Conservation (phyloP, 1,284 basidiomycete species). For the Laetiporus sulphureus region DNA sequence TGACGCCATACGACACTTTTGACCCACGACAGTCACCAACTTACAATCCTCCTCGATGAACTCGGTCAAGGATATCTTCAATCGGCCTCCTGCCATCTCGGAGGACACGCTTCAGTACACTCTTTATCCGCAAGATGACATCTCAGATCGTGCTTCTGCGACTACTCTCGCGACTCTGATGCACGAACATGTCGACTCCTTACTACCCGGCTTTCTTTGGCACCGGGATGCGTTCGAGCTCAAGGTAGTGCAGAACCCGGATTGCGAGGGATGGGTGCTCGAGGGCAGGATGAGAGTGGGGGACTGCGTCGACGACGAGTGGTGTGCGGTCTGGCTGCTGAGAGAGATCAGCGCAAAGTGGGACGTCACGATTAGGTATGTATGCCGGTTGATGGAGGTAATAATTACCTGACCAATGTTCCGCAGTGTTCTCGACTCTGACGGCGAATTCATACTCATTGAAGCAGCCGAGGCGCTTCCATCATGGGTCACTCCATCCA, state of each 20-base stretch:
- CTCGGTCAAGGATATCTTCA: conserved; percentile 47
- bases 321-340: conserved; percentile 88
- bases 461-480: conserved; percentile 92
- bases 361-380: conserved; percentile 71
- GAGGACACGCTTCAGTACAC: conserved; percentile 80
- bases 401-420: not conserved
- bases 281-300: conserved; percentile 83
- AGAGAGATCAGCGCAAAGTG: conserved; percentile 69
- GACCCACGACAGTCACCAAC: too few relatives aligned
- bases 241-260: conserved; percentile 50
- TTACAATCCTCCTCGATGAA: not conserved
- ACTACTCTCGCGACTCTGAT: conserved; percentile 69
- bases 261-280: conserved; percentile 45
- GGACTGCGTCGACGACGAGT: conserved; percentile 94
- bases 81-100: conserved; percentile 68
- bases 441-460: conserved; percentile 95
- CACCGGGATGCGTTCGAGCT: conserved; percentile 85
- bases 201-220: conserved; percentile 75
- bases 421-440: conserved; percentile 75
- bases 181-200: conserved; percentile 45
- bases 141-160: conserved; percentile 52
- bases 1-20: not conserved
- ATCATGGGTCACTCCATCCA: conserved; percentile 86
- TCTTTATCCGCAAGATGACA: conserved; percentile 51
- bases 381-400: not conserved